Evolutionary conservation across 2,329 filamentous ascomycete genomes (phyloP), one percentile per base, ranked within the genome.

Genomic region (Canariomyces notabilis): DNA sequence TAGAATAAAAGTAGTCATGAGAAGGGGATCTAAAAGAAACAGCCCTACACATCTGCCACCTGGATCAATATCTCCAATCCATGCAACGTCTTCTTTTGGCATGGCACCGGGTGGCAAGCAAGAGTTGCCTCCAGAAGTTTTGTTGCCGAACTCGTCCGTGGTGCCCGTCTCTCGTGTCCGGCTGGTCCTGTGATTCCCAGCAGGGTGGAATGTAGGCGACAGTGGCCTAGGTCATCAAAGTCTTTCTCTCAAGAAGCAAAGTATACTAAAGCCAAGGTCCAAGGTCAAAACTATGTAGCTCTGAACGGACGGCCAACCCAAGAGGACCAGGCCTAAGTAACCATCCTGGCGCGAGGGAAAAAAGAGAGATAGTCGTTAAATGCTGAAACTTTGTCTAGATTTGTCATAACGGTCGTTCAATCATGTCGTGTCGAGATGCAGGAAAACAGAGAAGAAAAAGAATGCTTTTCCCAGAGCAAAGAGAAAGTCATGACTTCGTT

Each of bases 121-220:
- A 52, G 53, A 56, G 57, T 57, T 48, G 51, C 53, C 55, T 53
- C 46, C 42, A 31, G 34, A 41, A 45, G 15, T 37, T n/a, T 9
- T 38, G 8, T 41, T 29, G 18, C 23, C 18, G 12, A 19, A 18
- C 21, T 36, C 14, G 29, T 38, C n/a, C 33, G 44, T 34, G 14
- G n/a, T 37, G 31, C 19, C 22, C 3, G 19, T 29, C 36, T 15
- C 44, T 31, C 41, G 14, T 26, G 40, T 50, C 52, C 21, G 32
- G 46, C 48, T 56, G 58, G 57, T 59, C 44, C 58, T 59, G 57
- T 59, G 39, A 42, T 54, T 52, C 56, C 58, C 58, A 58, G 50
- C 47, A 29, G 22, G 21, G 39, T 15, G 26, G 19, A 20, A 31
- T 39, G 19, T 19, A 42, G 22, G 33, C 37, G 37, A 38, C n/a